Percentiles rank a stretch among this genome's conserved stretches.
These are phyloP conservation scores for Skeletonema menzelii DNA, from an alignment of 108 stramenopile genomes.

Conservation along the genomic window DNA sequence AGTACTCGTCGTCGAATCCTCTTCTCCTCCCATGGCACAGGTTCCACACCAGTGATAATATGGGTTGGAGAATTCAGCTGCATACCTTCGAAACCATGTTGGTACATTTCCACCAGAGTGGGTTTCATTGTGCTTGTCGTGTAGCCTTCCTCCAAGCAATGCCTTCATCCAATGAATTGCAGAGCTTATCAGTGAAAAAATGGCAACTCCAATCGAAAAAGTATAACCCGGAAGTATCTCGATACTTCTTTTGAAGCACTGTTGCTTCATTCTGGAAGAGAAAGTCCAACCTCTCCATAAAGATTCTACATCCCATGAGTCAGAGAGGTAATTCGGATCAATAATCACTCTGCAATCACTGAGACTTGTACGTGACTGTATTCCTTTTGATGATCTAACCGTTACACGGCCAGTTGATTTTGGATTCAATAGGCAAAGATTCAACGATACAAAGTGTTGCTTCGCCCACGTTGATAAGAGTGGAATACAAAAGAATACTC, in stretches of 20 bases:
- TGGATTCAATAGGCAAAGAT: constrained; percentile 49
- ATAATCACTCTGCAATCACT: constrained; percentile 46
- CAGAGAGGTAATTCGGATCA: constrained; percentile 58
- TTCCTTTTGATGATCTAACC: constrained; percentile 13
- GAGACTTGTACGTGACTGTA: constrained; percentile 29
- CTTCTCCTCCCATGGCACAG: constrained; percentile 60
- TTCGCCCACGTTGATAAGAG: constrained; percentile 28
- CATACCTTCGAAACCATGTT: constrained; percentile 45
- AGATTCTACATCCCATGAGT: constrained; percentile 48
- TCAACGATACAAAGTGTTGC: constrained; percentile 26
- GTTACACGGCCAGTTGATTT: constrained; percentile 31
- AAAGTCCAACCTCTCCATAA: constrained; percentile 36
- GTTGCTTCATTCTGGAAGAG: constrained; percentile 22
- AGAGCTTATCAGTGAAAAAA: constrained; percentile 4
- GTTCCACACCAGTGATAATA: constrained; percentile 84
- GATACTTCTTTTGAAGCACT: neutral
- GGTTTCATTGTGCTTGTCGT: neutral
- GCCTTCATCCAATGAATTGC: constrained; percentile 10
- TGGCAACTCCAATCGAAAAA: neutral
- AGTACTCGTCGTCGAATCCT: neutral
- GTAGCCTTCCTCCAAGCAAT: neutral
- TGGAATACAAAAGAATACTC: neutral
- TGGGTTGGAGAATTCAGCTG: constrained; percentile 53
- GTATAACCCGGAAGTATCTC: constrained; percentile 33
- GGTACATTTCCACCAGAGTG: constrained; percentile 5